Evolutionary conservation across 805 yeast species (phyloP).

Genomic region (Lachancea nothofagi): DNA sequence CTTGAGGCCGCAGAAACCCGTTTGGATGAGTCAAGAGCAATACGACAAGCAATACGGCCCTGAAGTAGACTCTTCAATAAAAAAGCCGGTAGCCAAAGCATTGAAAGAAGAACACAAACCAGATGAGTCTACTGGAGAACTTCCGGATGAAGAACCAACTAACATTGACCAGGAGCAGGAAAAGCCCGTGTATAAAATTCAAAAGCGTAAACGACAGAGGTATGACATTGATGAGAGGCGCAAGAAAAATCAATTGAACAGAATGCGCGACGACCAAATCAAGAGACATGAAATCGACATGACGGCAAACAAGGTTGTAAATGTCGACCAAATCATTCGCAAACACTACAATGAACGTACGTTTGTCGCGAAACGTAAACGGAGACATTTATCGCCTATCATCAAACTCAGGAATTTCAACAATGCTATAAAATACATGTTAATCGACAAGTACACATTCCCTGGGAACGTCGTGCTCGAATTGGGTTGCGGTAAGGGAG

Average conservation of each 20-base stretch:
- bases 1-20: slow-evolving; percentile 32
- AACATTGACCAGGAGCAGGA: slow-evolving; percentile 9
- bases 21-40: slow-evolving; percentile 36
- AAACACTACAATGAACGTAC: slow-evolving; percentile 85
- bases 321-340: slow-evolving; percentile 64
- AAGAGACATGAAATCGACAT: slow-evolving; percentile 33
- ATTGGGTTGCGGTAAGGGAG: slow-evolving; percentile 97
- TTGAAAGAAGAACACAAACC: slow-evolving; percentile 7
- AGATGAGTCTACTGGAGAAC: slow-evolving; percentile 1
- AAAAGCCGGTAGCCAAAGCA: slow-evolving; percentile 5
- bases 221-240: slow-evolving; percentile 31
- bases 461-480: slow-evolving; percentile 63
- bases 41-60: slow-evolving; percentile 30
- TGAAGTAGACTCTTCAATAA: slow-evolving; percentile 10
- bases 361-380: slow-evolving; percentile 52
- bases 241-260: slow-evolving; percentile 30
- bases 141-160: slow-evolving; percentile 1
- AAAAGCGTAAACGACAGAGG: slow-evolving; percentile 28
- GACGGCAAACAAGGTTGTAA: slow-evolving; percentile 35
- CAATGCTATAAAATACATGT: slow-evolving; percentile 82
- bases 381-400: slow-evolving; percentile 74
- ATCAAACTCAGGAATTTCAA: slow-evolving; percentile 83
- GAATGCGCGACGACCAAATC: slow-evolving; percentile 31
- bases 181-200: slow-evolving; percentile 16
- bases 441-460: slow-evolving; percentile 63